These are phyloP conservation scores for Phaeosphaeriaceae sp. DNA, from an alignment of 2,329 filamentous ascomycete genomes.

Conservation along the genomic window DNA sequence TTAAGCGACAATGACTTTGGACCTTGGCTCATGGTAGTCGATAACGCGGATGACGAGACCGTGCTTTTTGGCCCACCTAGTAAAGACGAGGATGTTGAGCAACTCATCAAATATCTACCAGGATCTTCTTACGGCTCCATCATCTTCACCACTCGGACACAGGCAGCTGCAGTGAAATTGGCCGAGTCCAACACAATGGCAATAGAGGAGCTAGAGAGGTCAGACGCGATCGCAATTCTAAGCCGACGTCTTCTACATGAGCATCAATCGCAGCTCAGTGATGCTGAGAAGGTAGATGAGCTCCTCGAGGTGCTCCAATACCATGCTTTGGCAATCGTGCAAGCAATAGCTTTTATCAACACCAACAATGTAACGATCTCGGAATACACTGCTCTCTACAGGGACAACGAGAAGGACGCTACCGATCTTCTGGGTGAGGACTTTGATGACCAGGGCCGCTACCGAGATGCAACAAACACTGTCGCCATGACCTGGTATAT, in stretches of 20 bases:
- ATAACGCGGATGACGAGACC: slow-evolving; percentile 53
- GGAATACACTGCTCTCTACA: slow-evolving; percentile 14
- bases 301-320: slow-evolving; percentile 34
- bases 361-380: slow-evolving; percentile 16
- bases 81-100: slow-evolving; percentile 4
- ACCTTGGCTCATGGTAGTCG: slow-evolving; percentile 54
- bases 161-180: slow-evolving; percentile 11
- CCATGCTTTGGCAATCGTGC: slow-evolving; percentile 3
- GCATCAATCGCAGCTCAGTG: slow-evolving; percentile 2
- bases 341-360: slow-evolving; percentile 33
- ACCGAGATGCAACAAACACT: slow-evolving; percentile 37
- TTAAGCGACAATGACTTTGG: slow-evolving; percentile 35
- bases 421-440: slow-evolving; percentile 39
- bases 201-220: slow-evolving; percentile 20
- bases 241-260: slow-evolving; percentile 1
- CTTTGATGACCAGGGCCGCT: slow-evolving; percentile 43
- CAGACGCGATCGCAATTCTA: slow-evolving; percentile 10
- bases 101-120: slow-evolving; percentile 42
- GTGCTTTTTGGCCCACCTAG: slow-evolving; percentile 29
- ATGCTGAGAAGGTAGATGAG: slow-evolving; percentile 8
- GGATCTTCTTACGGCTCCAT: slow-evolving; percentile 37
- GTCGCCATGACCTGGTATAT: slow-evolving; percentile 46
- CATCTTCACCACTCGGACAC: slow-evolving; percentile 32
- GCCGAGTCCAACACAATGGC: slow-evolving; percentile 19
- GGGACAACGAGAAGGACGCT: slow-evolving; percentile 29